Evolutionary conservation across 1,284 basidiomycete genomes (phyloP).

Genomic region (Malassezia yamatoensis): DNA sequence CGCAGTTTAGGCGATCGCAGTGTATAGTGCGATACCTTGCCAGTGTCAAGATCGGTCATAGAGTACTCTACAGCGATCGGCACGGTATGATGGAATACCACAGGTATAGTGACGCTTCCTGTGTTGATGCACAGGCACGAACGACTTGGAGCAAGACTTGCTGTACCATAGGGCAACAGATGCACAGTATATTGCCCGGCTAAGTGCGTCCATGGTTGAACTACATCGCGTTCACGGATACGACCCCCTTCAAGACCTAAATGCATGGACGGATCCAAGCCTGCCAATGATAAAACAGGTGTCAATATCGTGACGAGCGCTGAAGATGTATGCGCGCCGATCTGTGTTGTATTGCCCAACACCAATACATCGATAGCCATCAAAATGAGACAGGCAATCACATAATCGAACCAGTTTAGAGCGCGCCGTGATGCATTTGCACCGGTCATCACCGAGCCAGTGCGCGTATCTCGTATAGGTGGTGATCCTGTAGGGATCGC

Average conservation of each 20-base stretch:
- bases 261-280: constrained; percentile 45
- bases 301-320: neutral
- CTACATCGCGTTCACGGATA: constrained; percentile 48
- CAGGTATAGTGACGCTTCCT: constrained; percentile 58
- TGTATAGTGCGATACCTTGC: constrained; percentile 55
- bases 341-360: constrained; percentile 15
- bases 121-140: constrained; percentile 58
- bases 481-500: constrained; percentile 51
- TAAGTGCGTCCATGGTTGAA: constrained; percentile 54
- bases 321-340: constrained; percentile 7
- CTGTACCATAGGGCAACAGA: constrained; percentile 70
- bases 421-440: constrained; percentile 5
- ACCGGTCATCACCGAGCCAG: neutral
- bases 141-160: constrained; percentile 60
- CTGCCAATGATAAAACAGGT: constrained; percentile 47
- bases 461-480: neutral
- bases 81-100: constrained; percentile 83
- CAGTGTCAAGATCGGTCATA: constrained; percentile 60
- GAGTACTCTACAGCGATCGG: constrained; percentile 65
- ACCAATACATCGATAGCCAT: constrained; percentile 22
- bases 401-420: constrained; percentile 19
- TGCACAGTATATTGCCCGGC: constrained; percentile 77
- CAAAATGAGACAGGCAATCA: constrained; percentile 21
- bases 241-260: constrained; percentile 41
- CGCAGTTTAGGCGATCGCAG: constrained; percentile 43